A percentile compares a stretch with the other conserved stretches of the same genome.
These are phyloP conservation scores for Penicillium sp. DNA, from an alignment of 2,329 filamentous ascomycete species.

Conservation along the genomic window DNA sequence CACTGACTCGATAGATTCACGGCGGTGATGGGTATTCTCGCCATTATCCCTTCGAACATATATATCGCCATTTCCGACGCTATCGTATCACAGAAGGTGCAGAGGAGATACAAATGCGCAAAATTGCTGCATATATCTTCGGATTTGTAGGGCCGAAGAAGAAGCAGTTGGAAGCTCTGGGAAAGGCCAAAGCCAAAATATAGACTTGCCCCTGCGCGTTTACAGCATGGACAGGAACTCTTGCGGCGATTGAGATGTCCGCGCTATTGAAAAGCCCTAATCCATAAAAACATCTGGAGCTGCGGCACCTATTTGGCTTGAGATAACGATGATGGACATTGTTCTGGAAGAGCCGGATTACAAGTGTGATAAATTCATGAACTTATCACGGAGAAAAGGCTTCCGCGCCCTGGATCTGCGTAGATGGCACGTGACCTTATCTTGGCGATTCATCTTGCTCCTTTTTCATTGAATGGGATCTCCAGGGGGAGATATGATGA, in stretches of 20 bases:
- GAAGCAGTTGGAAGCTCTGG: constrained; percentile 1
- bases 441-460: background rate
- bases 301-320: background rate
- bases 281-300: background rate
- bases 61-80: constrained; percentile 62
- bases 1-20: constrained; percentile 39
- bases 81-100: constrained; percentile 65
- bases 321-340: background rate
- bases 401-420: background rate
- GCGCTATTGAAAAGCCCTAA: background rate
- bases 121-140: constrained; percentile 60
- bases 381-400: background rate
- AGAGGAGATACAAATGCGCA: constrained; percentile 66
- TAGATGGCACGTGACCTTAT: background rate
- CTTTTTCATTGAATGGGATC: background rate
- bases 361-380: background rate
- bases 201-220: background rate
- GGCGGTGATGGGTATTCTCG: constrained; percentile 60
- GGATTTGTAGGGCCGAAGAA: constrained; percentile 39
- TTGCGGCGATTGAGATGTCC: background rate
- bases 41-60: constrained; percentile 62
- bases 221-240: background rate
- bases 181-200: constrained; percentile 12
- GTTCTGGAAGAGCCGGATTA: background rate
- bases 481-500: background rate